Percentiles rank a stretch among this genome's conserved stretches.
phyloP scores from a whole-genome alignment of 2,329 filamentous ascomycete genomes.

The Trichoderma gracile region DNA sequence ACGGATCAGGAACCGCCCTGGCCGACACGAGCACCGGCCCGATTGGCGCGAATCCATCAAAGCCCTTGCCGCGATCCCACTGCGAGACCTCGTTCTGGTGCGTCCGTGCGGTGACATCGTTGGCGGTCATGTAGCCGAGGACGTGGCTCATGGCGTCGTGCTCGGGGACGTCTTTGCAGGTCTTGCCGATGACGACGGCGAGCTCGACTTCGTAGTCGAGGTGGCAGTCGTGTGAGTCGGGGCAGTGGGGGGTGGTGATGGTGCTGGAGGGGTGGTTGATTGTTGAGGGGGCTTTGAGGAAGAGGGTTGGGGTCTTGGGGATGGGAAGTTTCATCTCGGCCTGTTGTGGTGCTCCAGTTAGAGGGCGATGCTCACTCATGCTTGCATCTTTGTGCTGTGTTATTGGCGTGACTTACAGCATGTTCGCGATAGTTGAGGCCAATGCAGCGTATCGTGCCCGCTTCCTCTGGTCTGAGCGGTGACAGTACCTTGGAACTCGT shows the following conservation, averaged over 20 bases:
- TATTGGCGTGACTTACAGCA: neutral
- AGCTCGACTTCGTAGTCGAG: constrained; percentile 16
- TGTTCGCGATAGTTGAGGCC: constrained; percentile 19
- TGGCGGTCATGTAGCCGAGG: constrained; percentile 16
- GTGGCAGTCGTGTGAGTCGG: constrained; percentile 12
- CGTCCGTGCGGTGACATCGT: constrained; percentile 17
- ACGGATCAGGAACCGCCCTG: constrained; percentile 9
- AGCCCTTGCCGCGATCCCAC: constrained; percentile 21
- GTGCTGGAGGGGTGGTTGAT: constrained; percentile 6
- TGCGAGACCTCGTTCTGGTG: constrained; percentile 19
- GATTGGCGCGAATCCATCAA: constrained; percentile 18
- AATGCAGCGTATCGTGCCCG: constrained; percentile 17
- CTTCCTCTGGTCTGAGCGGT: constrained; percentile 12
- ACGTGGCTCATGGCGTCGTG: constrained; percentile 7
- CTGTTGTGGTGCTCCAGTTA: neutral
- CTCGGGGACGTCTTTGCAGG: constrained; percentile 13
- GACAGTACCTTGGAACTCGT: constrained; percentile 1
- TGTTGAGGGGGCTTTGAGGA: constrained; percentile 7
- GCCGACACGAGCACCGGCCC: constrained; percentile 13
- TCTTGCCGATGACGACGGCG: constrained; percentile 14
- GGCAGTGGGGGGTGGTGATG: constrained; percentile 5
- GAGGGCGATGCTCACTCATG: too few relatives aligned
- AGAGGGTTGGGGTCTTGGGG: constrained; percentile 6
- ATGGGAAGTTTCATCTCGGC: constrained; percentile 13
- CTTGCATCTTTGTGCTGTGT: neutral